A percentile compares a stretch with the other conserved stretches of the same genome.
Conservation (phyloP, 1,139 yeast species). For the Yamadazyma buinensis region DNA sequence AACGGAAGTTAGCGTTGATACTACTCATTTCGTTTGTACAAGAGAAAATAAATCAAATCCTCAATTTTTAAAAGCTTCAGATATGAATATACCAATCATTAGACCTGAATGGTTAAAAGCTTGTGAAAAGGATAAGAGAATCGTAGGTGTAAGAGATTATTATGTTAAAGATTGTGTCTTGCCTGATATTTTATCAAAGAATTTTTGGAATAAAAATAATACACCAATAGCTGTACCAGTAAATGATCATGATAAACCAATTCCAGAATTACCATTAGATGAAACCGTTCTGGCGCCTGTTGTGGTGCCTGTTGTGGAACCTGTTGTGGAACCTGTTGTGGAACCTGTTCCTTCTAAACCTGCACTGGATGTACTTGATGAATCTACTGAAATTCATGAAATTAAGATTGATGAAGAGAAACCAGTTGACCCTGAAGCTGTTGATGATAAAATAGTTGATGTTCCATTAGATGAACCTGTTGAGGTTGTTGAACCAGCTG, state of each 20-base stretch:
- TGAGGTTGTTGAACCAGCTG: background rate
- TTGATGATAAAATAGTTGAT: no score
- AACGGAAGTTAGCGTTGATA: conserved; percentile 72
- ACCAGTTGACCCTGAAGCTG: no score
- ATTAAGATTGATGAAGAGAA: conserved; percentile 1
- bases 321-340: no score
- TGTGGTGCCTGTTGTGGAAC: no score
- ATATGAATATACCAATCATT: conserved; percentile 87
- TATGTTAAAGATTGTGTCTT: conserved; percentile 54
- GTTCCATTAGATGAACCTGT: no score
- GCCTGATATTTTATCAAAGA: conserved; percentile 43
- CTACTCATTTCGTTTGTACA: conserved; percentile 91
- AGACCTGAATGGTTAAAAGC: conserved; percentile 98
- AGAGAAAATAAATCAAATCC: conserved; percentile 52
- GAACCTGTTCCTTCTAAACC: background rate
- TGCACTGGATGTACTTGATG: conserved; percentile 3
- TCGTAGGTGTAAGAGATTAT: conserved; percentile 89
- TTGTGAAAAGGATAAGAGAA: conserved; percentile 82
- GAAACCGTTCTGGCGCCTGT: no score
- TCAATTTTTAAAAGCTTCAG: conserved; percentile 75
- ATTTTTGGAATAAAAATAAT: conserved; percentile 32
- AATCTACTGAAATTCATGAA: conserved; percentile 2
- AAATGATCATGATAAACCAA: conserved; percentile 7
- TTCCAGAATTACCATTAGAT: conserved; percentile 7
- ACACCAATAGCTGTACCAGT: conserved; percentile 9